phyloP scores from a whole-genome alignment of 2,329 filamentous ascomycete species.

The Colletotrichum filicis region DNA sequence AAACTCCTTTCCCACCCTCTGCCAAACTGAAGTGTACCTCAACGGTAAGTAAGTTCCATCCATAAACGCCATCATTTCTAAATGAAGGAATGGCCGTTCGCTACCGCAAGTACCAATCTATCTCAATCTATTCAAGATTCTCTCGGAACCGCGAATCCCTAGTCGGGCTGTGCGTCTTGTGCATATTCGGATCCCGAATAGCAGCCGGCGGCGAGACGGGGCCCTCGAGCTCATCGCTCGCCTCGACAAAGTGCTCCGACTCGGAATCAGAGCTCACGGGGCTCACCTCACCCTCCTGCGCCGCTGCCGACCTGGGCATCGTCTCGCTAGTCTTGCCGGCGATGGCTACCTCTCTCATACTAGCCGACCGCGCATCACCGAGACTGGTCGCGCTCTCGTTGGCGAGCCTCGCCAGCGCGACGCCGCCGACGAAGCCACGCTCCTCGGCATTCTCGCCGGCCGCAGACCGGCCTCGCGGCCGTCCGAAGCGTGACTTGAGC shows the following conservation, averaged over 20 bases:
- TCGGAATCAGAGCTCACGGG: conserved; percentile 45
- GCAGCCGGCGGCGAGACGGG: conserved; percentile 51
- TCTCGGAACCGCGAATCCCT: conserved; percentile 70
- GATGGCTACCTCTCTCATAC: conserved; percentile 59
- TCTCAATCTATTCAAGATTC: conserved; percentile 53
- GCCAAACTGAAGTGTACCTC: not conserved
- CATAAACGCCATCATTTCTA: not conserved
- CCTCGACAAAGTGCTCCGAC: conserved; percentile 57
- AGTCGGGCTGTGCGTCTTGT: conserved; percentile 62
- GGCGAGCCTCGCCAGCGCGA: conserved; percentile 51
- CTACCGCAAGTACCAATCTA: not conserved
- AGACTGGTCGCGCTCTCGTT: conserved; percentile 58
- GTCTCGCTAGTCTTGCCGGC: conserved; percentile 47
- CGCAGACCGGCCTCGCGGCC: conserved; percentile 51
- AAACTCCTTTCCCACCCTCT: not conserved
- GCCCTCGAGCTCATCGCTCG: conserved; percentile 41
- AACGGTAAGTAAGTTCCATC: not conserved
- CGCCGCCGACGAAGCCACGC: conserved; percentile 63
- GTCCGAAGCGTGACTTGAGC: conserved; percentile 65
- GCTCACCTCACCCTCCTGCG: conserved; percentile 48
- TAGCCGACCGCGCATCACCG: conserved; percentile 53
- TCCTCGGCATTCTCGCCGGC: conserved; percentile 45
- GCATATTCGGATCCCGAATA: conserved; percentile 45
- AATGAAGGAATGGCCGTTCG: not conserved
- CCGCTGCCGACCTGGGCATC: conserved; percentile 37